Evolutionary conservation across 768 basidiomycete genomes (phyloP), one percentile per base, ranked within the genome.

Genomic region (Cubamyces lactineus): DNA sequence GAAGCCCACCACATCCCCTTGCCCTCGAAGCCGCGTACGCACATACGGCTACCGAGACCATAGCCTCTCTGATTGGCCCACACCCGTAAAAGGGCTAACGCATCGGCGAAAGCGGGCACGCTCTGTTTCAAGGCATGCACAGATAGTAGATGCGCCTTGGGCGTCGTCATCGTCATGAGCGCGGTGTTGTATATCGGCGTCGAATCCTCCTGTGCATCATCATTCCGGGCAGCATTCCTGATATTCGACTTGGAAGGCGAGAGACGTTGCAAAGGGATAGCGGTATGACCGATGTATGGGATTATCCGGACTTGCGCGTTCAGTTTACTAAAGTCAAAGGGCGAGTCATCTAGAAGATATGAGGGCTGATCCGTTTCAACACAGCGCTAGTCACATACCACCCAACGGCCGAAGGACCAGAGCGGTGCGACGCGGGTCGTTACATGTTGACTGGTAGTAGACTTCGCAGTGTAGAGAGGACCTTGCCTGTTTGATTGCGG

Each of bases 61-160:
- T 88, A 94, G 0, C 94, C 94, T 43, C 95, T 81, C 67, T 95
- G 90, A 52, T 87, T 86, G 1, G 92, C 92, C 97, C 97, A 99
- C 16, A 96, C 83, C 11, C 93, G 84, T 16, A 98, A 83, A 0
- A 98, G 79, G 0, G 89, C 80, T 9, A 94, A 72, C 0, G 92
- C 92, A 53, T 95, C 88, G 1, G 75, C 72, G 72, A 92, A 94
- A 0, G 86, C 81, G 0, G 89, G 81, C 11, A 76, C 74, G 11
- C 76, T 69, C 24, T 84, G 75, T 12, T 82, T 76, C 43, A 88
- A 66, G 1, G 75, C 66, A 66, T 84, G 77, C 21, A 81, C 71
- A 34, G 74, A 72, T n/a, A 82, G 73, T 17, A 84, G 74, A 55
- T 81, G 78, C 2, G 75, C 78, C 48, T 84, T 81, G 30, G 84